Evolutionary conservation across 306 rosid genomes (phyloP).

Genomic region (Prunus campanulata): DNA sequence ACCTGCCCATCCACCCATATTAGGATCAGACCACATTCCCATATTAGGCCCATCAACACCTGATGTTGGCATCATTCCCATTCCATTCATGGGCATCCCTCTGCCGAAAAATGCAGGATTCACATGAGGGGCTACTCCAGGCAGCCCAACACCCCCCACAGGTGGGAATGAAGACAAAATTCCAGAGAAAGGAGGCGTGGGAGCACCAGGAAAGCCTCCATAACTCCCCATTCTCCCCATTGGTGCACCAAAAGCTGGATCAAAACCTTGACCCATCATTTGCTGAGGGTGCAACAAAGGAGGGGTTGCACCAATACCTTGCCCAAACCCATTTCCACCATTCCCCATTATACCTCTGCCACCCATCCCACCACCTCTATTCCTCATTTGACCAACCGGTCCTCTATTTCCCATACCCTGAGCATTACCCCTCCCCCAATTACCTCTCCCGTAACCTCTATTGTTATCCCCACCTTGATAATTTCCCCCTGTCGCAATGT

Average conservation of each 20-base stretch:
- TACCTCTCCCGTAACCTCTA: slow-evolving; percentile 82
- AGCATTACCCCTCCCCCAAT: slow-evolving; percentile 84
- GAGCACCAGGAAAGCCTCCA: slow-evolving; percentile 96
- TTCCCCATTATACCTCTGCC: slow-evolving; percentile 93
- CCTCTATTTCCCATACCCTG: slow-evolving; percentile 89
- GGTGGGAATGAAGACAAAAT: slow-evolving; percentile 78
- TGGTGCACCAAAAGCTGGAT: slow-evolving; percentile 88
- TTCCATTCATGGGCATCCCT: slow-evolving; percentile 93
- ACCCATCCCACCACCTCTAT: slow-evolving; percentile 78
- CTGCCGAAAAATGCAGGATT: slow-evolving; percentile 97
- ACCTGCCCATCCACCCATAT: slow-evolving; percentile 91
- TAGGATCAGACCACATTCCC: slow-evolving; percentile 99
- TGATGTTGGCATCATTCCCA: slow-evolving; percentile 93
- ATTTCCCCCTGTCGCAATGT: slow-evolving; percentile 75
- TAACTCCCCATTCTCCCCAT: slow-evolving; percentile 91
- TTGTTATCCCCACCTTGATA: slow-evolving; percentile 88
- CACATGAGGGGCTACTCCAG: slow-evolving; percentile 97
- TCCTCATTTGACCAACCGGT: slow-evolving; percentile 74
- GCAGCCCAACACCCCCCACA: slow-evolving; percentile 85
- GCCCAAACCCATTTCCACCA: slow-evolving; percentile 91
- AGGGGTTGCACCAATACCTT: slow-evolving; percentile 79
- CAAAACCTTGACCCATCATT: slow-evolving; percentile 96
- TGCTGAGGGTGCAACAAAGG: slow-evolving; percentile 82
- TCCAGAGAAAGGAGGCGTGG: slow-evolving; percentile 79
- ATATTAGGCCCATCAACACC: slow-evolving; percentile 90